Base-by-base conservation (phyloP, 306 rosid genomes). In the Prunus persica region DNA sequence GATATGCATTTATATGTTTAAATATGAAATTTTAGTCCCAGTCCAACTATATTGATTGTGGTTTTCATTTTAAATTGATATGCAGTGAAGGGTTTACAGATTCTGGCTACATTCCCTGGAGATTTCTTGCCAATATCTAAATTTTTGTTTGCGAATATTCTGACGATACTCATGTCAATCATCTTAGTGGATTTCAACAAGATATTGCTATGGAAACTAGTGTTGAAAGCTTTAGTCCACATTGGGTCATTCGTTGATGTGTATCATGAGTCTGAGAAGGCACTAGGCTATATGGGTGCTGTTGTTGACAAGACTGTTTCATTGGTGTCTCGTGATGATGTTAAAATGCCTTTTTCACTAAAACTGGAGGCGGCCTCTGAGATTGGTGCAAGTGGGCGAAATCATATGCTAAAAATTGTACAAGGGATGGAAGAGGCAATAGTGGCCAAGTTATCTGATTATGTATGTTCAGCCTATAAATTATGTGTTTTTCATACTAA, bases 21-120 rank as follows among this genome's bases (percentile, higher is more conserved):
- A 28, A 15, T 62, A 15, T 7, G 22, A 71, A 16, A 45, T 24
- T n/a, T 5, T 1, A 67, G 61, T 66, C 69, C 72, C 52, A 64
- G 67, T 67, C 77, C 76, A 62, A 47, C 41, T 5, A 3, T 63
- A 57, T 81, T 85, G 77, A 80, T 71, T 41, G 43, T 30, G 30
- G 12, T 55, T 25, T 55, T 41, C 72, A 69, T 79, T 72, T 63
- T 63, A 41, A 57, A 76, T 81, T 82, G 79, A 65, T 77, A 65
- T 79, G 88, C 92, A 95, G 98, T 88, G 76, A 91, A 86, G 85
- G 93, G 98, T 67, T 85, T 95, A 90, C 91, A 84, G 86, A 88
- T 84, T 65, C 83, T 90, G 78, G 91, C 96, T 73, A 88, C 87
- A 83, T 89, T 92, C 81, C 90, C 83, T 52, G 84, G 82, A 83